Base-by-base conservation (phyloP, 257 asterid genomes). In the Salvia miltiorrhiza region DNA sequence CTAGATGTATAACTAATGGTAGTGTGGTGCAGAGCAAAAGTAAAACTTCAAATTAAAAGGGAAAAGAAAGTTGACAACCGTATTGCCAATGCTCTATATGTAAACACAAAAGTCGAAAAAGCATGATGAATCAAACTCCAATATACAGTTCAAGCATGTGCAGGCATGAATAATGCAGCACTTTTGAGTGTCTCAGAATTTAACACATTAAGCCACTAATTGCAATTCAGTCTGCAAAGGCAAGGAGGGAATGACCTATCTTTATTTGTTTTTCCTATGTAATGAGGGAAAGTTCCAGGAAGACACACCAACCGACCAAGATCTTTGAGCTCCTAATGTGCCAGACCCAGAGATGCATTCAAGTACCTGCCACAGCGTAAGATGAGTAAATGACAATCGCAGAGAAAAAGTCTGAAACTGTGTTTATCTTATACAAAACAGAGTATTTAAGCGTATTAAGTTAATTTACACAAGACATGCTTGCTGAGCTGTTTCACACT, bases 361-460 rank as follows among this genome's bases (percentile, higher is more conserved):
- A 85, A 76, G 89, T 82, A 76, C 90, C 92, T 88, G 85, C 69
- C 60, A 73, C n/a, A 28, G 62, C 17, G 73, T 19, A 73, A 52
- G 49, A 44, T 33, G 70, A 24, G 63, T 68, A 54, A 26, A 60
- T 10, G 16, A 60, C n/a, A 70, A 65, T 37, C 16, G 26, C 45
- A 17, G 37, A 64, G 26, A 9, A 20, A 69, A 24, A 23, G 3
- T 30, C 28, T 28, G 28, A 70, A 44, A 57, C 61, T 65, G 58
- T 54, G 8, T 35, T 54, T 14, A 28, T 48, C 19, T 7, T 10
- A 60, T 40, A 17, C 44, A 60, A 41, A 28, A 57, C 11, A 17
- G 39, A 19, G 47, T n/a, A 7, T 14, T 3, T 7, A 26, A 28
- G 33, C 6, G 28, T 23, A 43, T 32, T 26, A 16, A 32, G 30